Conservation (phyloP, 202 grass and related monocot species). For the Schoenoplectus triqueter region DNA sequence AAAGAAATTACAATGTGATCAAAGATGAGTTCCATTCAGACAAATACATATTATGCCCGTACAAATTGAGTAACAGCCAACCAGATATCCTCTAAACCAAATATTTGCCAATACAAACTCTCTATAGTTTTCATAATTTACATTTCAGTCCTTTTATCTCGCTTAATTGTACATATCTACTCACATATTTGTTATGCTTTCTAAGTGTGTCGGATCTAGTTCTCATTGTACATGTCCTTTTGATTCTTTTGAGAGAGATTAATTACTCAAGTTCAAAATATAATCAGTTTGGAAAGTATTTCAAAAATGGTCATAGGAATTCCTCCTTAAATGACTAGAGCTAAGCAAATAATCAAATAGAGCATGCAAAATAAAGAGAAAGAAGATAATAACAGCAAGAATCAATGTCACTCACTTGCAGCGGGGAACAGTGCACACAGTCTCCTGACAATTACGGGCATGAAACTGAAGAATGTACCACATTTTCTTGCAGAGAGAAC, state of each 20-base stretch:
- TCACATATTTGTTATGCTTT: neutral
- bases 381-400: conserved; percentile 13
- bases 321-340: neutral
- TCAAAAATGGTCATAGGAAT: neutral
- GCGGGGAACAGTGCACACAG: conserved; percentile 78
- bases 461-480: conserved; percentile 99
- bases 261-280: neutral
- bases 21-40: conserved; percentile 28
- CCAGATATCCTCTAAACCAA: neutral
- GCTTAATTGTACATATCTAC: neutral
- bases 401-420: conserved; percentile 74
- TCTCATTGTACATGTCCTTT: neutral
- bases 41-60: neutral
- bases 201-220: neutral
- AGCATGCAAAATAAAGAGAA: neutral
- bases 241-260: neutral
- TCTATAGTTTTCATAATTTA: neutral
- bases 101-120: neutral
- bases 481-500: conserved; percentile 94
- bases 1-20: conserved; percentile 40
- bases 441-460: conserved; percentile 90
- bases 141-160: neutral
- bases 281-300: neutral
- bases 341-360: neutral
- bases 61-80: neutral